Conservation (phyloP, 768 basidiomycete species). For the Hortiboletus flavorubellus region DNA sequence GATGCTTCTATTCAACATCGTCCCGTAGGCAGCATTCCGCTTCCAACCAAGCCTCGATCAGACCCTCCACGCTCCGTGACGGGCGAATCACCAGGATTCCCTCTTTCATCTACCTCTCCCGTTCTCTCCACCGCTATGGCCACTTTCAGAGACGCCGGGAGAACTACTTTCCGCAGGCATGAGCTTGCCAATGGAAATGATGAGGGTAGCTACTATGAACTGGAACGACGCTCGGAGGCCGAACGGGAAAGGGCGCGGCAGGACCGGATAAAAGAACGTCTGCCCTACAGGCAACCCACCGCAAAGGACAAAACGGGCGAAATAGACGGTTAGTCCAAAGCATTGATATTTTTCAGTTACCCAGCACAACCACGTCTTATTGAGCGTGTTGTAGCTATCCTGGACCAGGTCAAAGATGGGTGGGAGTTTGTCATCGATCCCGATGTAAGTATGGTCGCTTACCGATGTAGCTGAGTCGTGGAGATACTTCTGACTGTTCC, state of each 20-base stretch:
- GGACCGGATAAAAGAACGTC: constrained; percentile 64
- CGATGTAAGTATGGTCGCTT: constrained; percentile 49
- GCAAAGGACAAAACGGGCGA: constrained; percentile 67
- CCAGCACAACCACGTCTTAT: not conserved
- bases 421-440: constrained; percentile 87
- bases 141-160: constrained; percentile 61
- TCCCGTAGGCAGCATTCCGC: constrained; percentile 26
- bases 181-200: constrained; percentile 50
- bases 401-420: constrained; percentile 83
- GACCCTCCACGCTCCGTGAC: constrained; percentile 17
- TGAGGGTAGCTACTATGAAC: constrained; percentile 54
- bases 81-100: constrained; percentile 16
- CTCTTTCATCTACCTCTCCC: constrained; percentile 39
- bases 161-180: constrained; percentile 49
- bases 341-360: not conserved
- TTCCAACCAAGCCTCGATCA: constrained; percentile 12
- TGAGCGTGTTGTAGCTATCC: constrained; percentile 50
- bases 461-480: not conserved
- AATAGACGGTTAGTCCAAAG: constrained; percentile 69
- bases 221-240: constrained; percentile 56
- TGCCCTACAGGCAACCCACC: constrained; percentile 51
- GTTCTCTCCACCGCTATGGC: constrained; percentile 56
- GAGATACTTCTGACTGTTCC: constrained; percentile 6
- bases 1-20: constrained; percentile 38
- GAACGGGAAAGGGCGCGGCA: constrained; percentile 66